phyloP scores from a whole-genome alignment of 192 early-diverging fungal genomes.

The Radiomyces spectabilis region DNA sequence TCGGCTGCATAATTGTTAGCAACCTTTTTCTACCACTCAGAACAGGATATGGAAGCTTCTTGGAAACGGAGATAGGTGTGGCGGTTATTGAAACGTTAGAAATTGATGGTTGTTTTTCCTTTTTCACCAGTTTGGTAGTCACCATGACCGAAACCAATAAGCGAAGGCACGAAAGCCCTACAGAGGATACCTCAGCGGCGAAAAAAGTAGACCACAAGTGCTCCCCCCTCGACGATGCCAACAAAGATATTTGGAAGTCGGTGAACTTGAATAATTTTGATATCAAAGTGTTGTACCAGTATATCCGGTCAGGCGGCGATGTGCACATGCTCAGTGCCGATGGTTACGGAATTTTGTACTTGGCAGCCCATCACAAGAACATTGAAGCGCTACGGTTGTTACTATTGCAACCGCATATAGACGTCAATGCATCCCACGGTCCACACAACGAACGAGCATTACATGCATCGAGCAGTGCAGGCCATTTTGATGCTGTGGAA shows the following conservation, averaged over 20 bases:
- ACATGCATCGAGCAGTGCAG: constrained; percentile 13
- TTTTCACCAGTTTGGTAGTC: too few relatives aligned
- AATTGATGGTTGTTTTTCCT: too few relatives aligned
- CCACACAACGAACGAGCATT: constrained; percentile 24
- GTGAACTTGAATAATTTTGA: constrained; percentile 14
- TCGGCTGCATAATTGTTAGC: too few relatives aligned
- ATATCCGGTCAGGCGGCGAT: constrained; percentile 13
- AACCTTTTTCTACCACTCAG: too few relatives aligned
- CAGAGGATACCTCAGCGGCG: too few relatives aligned
- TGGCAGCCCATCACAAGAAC: constrained; percentile 24
- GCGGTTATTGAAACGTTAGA: too few relatives aligned
- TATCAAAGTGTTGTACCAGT: constrained; percentile 26
- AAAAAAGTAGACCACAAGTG: too few relatives aligned
- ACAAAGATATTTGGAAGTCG: constrained; percentile 15
- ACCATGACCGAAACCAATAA: too few relatives aligned
- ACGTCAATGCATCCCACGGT: constrained; percentile 22
- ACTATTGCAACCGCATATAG: constrained; percentile 15
- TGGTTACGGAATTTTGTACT: constrained; percentile 26
- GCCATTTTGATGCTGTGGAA: constrained; percentile 21
- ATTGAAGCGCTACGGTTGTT: constrained; percentile 29
- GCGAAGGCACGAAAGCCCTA: too few relatives aligned
- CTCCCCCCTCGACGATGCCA: neutral
- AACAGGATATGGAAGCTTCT: too few relatives aligned
- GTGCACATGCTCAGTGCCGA: constrained; percentile 4
- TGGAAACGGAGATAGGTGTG: too few relatives aligned